phyloP scores from a whole-genome alignment of 2,329 filamentous ascomycete genomes.

The Mollisiaceae sp. region DNA sequence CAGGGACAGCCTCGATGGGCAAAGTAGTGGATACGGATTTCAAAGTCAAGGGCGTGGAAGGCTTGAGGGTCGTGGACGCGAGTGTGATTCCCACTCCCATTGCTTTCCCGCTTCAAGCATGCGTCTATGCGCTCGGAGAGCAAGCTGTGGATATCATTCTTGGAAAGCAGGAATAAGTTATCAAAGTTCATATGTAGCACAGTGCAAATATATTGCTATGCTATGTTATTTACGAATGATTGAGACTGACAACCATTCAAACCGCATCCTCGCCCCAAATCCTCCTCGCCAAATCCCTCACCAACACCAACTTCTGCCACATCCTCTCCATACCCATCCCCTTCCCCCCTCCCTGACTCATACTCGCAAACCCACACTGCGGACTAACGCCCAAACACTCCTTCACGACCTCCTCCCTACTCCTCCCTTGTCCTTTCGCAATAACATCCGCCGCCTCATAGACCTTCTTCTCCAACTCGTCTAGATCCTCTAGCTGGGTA shows the following conservation, averaged over 20 bases:
- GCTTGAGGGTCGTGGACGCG: constrained; percentile 66
- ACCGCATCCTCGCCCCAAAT: background rate
- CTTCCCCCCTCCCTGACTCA: background rate
- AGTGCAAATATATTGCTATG: too few relatives aligned
- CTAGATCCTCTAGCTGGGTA: background rate
- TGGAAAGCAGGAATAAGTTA: background rate
- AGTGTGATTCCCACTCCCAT: constrained; percentile 57
- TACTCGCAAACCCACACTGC: constrained; percentile 14
- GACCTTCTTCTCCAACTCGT: constrained; percentile 8
- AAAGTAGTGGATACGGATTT: constrained; percentile 61
- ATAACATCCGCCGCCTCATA: constrained; percentile 12
- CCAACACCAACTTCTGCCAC: constrained; percentile 5
- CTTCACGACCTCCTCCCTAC: background rate
- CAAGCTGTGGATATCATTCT: constrained; percentile 64
- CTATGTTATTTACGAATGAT: too few relatives aligned
- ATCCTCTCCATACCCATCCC: constrained; percentile 1
- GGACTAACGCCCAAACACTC: constrained; percentile 13
- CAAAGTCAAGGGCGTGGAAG: constrained; percentile 58
- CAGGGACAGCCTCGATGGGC: constrained; percentile 54
- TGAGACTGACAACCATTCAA: background rate
- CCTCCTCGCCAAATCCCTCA: constrained; percentile 12
- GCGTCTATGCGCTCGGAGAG: constrained; percentile 60
- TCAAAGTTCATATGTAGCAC: too few relatives aligned
- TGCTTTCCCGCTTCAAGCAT: constrained; percentile 9
- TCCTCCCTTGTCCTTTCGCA: constrained; percentile 1